Evolutionary conservation across 225 moss, liverwort and hornwort genomes (phyloP).

Genomic region (Ulota crispa): DNA sequence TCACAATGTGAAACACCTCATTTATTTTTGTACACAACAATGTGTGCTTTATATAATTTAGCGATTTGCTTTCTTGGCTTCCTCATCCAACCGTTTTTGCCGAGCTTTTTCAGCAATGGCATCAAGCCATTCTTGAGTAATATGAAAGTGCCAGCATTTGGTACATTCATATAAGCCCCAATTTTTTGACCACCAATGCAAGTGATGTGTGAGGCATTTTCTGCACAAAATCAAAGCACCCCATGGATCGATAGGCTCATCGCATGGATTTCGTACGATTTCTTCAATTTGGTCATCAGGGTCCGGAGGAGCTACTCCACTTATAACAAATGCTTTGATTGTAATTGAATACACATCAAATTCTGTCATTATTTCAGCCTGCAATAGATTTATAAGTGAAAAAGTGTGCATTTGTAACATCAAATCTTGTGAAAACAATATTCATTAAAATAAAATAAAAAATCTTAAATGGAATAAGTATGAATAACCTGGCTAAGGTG

Average conservation of each 20-base stretch:
- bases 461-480: not conserved
- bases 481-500: conserved; percentile 46
- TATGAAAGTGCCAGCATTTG: conserved; percentile 48
- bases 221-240: conserved; percentile 32
- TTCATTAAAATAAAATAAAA: no score
- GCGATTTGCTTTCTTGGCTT: not conserved
- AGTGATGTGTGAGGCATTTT: conserved; percentile 34
- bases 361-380: conserved; percentile 57
- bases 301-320: not conserved
- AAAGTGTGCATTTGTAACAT: no score
- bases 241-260: conserved; percentile 45
- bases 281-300: not conserved
- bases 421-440: not conserved
- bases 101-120: not conserved
- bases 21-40: not conserved
- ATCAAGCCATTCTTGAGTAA: conserved; percentile 42
- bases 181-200: conserved; percentile 45
- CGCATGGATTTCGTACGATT: conserved; percentile 17
- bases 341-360: conserved; percentile 44
- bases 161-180: conserved; percentile 48
- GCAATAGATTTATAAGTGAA: not conserved
- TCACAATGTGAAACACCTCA: not conserved
- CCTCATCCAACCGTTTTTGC: not conserved
- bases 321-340: conserved; percentile 40
- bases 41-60: not conserved